Percentiles rank a stretch among this genome's conserved stretches.
These are phyloP conservation scores for Diaporthe destruens DNA, from an alignment of 2,329 filamentous ascomycete genomes.

Conservation along the genomic window DNA sequence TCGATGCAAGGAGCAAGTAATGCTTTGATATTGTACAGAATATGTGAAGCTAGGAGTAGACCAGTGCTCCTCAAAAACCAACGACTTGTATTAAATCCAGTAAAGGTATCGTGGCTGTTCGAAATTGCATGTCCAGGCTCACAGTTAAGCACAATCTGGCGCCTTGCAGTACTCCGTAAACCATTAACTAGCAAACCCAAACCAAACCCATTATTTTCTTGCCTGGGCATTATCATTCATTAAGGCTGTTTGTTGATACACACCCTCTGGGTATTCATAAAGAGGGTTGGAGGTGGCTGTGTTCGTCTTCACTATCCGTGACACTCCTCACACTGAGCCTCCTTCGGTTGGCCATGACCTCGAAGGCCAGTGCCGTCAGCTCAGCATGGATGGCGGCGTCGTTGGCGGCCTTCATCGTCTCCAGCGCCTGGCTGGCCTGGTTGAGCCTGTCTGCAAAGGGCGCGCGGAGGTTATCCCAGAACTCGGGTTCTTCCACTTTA, in stretches of 20 bases:
- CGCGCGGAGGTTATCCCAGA: conserved; percentile 37
- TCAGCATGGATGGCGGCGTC: conserved; percentile 36
- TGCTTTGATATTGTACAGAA: no score
- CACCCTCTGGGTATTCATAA: not conserved
- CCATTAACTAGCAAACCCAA: not conserved
- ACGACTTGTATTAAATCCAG: not conserved
- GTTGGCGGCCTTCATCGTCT: conserved; percentile 26
- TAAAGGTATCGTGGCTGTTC: not conserved
- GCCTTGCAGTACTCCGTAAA: conserved; percentile 1
- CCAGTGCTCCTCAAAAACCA: no score
- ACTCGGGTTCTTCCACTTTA: conserved; percentile 22
- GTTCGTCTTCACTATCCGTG: conserved; percentile 33
- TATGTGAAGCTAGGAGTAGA: no score
- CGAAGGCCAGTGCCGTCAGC: conserved; percentile 36
- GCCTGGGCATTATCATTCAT: not conserved
- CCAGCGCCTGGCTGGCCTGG: conserved; percentile 35
- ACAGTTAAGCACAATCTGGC: conserved; percentile 31
- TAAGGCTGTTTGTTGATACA: not conserved
- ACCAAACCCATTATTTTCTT: not conserved
- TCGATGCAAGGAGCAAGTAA: not conserved
- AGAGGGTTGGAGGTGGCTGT: not conserved
- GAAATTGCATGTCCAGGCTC: not conserved
- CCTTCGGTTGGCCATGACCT: conserved; percentile 37
- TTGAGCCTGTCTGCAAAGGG: conserved; percentile 36
- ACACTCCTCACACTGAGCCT: conserved; percentile 30